Evolutionary conservation across 108 stramenopile species (phyloP).

Genomic region (Nitzschia palea): DNA sequence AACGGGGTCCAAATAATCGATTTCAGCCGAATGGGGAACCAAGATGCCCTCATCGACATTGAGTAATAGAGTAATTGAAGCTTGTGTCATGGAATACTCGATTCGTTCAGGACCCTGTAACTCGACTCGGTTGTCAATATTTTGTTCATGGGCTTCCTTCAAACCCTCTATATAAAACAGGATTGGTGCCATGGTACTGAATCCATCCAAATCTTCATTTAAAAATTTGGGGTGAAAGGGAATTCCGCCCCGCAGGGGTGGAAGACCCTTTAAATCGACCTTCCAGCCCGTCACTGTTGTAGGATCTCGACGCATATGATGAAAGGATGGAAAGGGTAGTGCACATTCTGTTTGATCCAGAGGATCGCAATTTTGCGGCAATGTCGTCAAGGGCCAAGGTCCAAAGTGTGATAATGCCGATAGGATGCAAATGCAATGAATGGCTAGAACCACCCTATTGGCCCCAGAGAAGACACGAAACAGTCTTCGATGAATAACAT

Average conservation of each 20-base stretch:
- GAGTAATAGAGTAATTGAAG: constrained; percentile 65
- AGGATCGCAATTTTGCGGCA: constrained; percentile 51
- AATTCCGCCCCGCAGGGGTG: constrained; percentile 37
- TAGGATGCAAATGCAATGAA: constrained; percentile 22
- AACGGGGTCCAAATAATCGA: constrained; percentile 62
- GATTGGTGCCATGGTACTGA: constrained; percentile 74
- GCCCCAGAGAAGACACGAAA: background rate
- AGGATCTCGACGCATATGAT: constrained; percentile 48
- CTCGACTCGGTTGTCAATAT: background rate
- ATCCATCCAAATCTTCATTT: constrained; percentile 73
- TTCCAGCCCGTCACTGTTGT: constrained; percentile 50
- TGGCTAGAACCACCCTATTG: background rate
- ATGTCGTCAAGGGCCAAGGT: constrained; percentile 25
- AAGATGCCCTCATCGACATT: constrained; percentile 45
- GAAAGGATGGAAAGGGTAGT: constrained; percentile 77
- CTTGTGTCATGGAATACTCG: constrained; percentile 43
- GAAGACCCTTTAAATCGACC: constrained; percentile 47
- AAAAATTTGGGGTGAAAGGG: constrained; percentile 47
- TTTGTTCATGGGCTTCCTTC: constrained; percentile 43
- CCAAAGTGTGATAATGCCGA: constrained; percentile 31
- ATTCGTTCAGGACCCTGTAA: constrained; percentile 51
- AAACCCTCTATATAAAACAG: constrained; percentile 77
- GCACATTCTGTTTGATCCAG: constrained; percentile 70
- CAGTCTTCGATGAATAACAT: constrained; percentile 9
- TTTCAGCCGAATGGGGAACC: constrained; percentile 71